Conservation (phyloP, 805 yeast species). For the Lipomyces sp. region DNA sequence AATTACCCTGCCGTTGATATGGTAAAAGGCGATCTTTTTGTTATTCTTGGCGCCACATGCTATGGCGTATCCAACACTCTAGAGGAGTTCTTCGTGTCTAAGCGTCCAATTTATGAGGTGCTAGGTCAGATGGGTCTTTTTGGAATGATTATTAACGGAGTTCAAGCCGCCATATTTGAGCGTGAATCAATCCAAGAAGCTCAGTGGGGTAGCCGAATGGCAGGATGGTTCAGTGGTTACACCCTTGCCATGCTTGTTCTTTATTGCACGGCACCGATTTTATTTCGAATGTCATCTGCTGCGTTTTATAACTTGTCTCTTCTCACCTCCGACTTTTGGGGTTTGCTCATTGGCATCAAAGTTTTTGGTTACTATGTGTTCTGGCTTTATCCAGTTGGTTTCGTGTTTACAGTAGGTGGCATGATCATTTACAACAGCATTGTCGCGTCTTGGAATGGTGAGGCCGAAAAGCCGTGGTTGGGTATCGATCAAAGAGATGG, state of each 20-base stretch:
- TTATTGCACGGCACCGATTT: constrained; percentile 51
- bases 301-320: constrained; percentile 53
- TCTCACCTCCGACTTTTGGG: constrained; percentile 54
- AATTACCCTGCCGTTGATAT: constrained; percentile 49
- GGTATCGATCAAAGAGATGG: constrained; percentile 45
- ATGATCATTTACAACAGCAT: constrained; percentile 50
- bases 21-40: constrained; percentile 53
- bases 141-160: constrained; percentile 51
- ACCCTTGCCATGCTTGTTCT: constrained; percentile 49
- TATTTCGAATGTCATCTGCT: constrained; percentile 54
- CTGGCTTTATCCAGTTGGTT: constrained; percentile 56
- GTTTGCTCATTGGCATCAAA: constrained; percentile 51
- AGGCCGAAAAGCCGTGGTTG: constrained; percentile 53
- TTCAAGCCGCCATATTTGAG: constrained; percentile 53
- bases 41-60: constrained; percentile 52
- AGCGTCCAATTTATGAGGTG: constrained; percentile 53
- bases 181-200: constrained; percentile 48
- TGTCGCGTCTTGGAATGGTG: constrained; percentile 47
- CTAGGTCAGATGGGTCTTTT: constrained; percentile 52
- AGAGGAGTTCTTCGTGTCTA: constrained; percentile 53
- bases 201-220: constrained; percentile 49
- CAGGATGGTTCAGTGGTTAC: constrained; percentile 53
- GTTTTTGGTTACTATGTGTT: constrained; percentile 53
- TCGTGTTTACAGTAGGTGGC: constrained; percentile 51
- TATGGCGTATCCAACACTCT: constrained; percentile 53